Percentiles rank a stretch among this genome's conserved stretches.
Evolutionary conservation across 1,139 yeast species (phyloP).

Genomic region (Chernovozyma aurita): DNA sequence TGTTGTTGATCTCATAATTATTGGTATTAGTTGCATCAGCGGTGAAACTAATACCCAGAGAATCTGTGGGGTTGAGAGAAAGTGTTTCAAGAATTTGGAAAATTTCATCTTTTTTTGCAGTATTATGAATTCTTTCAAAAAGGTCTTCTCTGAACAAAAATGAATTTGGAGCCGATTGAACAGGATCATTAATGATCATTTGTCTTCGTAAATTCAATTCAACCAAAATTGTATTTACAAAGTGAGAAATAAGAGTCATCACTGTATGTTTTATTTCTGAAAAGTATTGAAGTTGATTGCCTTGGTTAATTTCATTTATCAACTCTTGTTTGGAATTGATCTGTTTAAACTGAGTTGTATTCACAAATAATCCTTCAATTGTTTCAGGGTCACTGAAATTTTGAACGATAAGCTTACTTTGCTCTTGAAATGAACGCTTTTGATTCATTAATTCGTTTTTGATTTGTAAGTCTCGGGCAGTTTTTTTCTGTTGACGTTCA

Average conservation of each 20-base stretch:
- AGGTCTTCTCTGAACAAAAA: slow-evolving; percentile 15
- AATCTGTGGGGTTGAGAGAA: too few species aligned
- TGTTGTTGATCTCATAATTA: not conserved
- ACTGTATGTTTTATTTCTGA: slow-evolving; percentile 19
- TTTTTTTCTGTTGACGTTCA: not conserved
- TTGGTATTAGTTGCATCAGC: not conserved
- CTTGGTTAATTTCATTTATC: slow-evolving; percentile 3
- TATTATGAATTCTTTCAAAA: slow-evolving; percentile 14
- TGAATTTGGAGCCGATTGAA: slow-evolving; percentile 7
- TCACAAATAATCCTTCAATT: not conserved
- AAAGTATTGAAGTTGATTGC: slow-evolving; percentile 4
- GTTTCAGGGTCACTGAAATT: slow-evolving; percentile 1
- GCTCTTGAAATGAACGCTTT: not conserved
- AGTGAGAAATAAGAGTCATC: slow-evolving; percentile 9
- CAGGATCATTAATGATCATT: slow-evolving; percentile 11
- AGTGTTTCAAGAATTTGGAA: slow-evolving; percentile 9
- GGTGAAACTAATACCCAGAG: not conserved
- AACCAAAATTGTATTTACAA: slow-evolving; percentile 21
- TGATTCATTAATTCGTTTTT: not conserved
- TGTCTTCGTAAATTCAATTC: slow-evolving; percentile 21
- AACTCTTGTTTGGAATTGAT: slow-evolving; percentile 6
- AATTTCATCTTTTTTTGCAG: slow-evolving; percentile 13
- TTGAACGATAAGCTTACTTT: not conserved
- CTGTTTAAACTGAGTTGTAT: not conserved
- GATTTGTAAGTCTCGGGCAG: not conserved